These are phyloP conservation scores for Venustampulla echinocandica DNA, from an alignment of 495 filamentous ascomycete species.

Conservation along the genomic window DNA sequence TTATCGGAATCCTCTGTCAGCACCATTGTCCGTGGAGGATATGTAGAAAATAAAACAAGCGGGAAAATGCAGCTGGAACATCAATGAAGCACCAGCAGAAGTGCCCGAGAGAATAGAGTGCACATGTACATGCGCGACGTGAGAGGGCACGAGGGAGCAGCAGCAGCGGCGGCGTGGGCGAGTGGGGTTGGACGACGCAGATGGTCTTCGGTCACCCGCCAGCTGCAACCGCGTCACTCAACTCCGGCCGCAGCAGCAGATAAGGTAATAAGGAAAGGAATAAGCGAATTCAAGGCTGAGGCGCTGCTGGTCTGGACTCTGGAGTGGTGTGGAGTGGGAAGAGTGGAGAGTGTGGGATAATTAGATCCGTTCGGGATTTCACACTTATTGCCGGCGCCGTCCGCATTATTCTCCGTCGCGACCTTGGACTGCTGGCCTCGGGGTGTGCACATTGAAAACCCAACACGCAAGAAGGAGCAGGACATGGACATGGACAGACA, in stretches of 20 bases:
- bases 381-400: too few species aligned
- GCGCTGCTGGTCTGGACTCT: too few species aligned
- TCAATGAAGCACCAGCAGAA: too few species aligned
- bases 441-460: too few species aligned
- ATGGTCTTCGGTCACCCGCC: slow-evolving; percentile 15
- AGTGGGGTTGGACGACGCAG: slow-evolving; percentile 12
- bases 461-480: neutral
- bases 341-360: too few species aligned
- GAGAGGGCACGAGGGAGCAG: neutral
- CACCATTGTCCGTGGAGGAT: slow-evolving; percentile 1
- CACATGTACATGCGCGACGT: neutral
- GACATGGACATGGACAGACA: slow-evolving; percentile 1
- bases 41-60: neutral
- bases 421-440: too few species aligned
- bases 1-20: slow-evolving; percentile 16
- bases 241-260: neutral
- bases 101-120: neutral
- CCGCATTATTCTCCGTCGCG: too few species aligned
- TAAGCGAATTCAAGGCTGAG: too few species aligned
- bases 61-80: neutral
- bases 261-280: too few species aligned
- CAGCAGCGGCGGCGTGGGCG: neutral
- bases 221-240: neutral
- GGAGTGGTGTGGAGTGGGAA: too few species aligned
- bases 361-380: too few species aligned